Conservation (phyloP, 352 stramenopile genomes). For the Phytopythium vexans region DNA sequence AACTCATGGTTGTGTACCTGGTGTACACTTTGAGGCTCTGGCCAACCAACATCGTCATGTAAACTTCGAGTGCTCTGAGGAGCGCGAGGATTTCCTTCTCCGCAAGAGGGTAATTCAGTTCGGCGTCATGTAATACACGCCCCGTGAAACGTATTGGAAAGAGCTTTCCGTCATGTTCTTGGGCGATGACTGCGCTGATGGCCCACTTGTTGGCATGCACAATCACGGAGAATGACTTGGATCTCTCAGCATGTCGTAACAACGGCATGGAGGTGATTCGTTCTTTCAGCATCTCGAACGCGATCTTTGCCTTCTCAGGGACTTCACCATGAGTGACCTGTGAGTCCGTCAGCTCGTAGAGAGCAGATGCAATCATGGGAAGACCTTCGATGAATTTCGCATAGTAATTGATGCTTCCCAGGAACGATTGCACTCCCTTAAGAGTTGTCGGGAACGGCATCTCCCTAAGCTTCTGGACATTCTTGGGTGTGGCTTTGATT, state of each 20-base stretch:
- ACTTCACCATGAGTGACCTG: slow-evolving; percentile 9
- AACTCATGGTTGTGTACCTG: too few relatives aligned
- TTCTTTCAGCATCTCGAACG: slow-evolving; percentile 26
- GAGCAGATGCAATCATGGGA: slow-evolving; percentile 1
- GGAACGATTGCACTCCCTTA: slow-evolving; percentile 14
- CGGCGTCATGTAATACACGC: slow-evolving; percentile 1
- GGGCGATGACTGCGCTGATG: slow-evolving; percentile 17
- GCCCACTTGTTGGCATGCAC: slow-evolving; percentile 18
- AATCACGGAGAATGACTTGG: slow-evolving; percentile 17
- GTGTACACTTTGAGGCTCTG: too few relatives aligned
- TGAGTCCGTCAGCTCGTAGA: slow-evolving; percentile 7
- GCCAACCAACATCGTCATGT: too few relatives aligned
- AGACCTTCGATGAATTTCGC: slow-evolving; percentile 22
- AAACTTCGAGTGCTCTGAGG: too few relatives aligned
- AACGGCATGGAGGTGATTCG: slow-evolving; percentile 12
- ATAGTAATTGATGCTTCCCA: slow-evolving; percentile 21
- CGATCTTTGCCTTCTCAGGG: slow-evolving; percentile 10
- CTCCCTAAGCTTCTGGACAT: slow-evolving; percentile 2
- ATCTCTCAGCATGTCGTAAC: slow-evolving; percentile 9
- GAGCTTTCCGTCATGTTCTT: slow-evolving; percentile 21
- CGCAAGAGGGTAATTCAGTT: too few relatives aligned
- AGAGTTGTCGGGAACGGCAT: slow-evolving; percentile 5
- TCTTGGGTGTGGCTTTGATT: slow-evolving; percentile 8
- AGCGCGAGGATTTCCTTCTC: too few relatives aligned
- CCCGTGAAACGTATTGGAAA: slow-evolving; percentile 17